Conservation (phyloP, 495 filamentous ascomycete genomes). For the Penicillium pulvis region DNA sequence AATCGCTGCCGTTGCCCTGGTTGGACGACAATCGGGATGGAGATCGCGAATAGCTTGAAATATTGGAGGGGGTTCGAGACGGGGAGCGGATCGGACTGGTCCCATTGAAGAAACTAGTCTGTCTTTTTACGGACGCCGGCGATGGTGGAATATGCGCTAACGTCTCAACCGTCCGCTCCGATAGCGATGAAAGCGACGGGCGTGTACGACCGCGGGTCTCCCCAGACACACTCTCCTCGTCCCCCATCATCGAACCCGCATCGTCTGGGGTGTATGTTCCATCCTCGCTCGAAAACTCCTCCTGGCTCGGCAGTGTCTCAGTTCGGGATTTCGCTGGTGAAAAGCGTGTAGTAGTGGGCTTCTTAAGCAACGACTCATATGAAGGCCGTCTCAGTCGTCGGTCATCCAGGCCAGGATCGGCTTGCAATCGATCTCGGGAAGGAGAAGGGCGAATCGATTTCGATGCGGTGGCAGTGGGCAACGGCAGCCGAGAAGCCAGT, state of each 20-base stretch:
- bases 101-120: constrained; percentile 62
- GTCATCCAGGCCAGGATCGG: constrained; percentile 43
- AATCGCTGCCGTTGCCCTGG: constrained; percentile 32
- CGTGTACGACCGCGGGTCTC: constrained; percentile 39
- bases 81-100: constrained; percentile 59
- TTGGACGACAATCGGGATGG: constrained; percentile 48
- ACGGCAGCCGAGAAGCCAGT: constrained; percentile 42
- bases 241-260: constrained; percentile 19
- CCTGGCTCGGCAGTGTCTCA: constrained; percentile 17
- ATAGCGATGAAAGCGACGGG: constrained; percentile 67
- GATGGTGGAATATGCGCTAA: constrained; percentile 65
- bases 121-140: constrained; percentile 55
- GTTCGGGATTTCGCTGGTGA: constrained; percentile 26
- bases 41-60: constrained; percentile 51
- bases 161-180: constrained; percentile 70
- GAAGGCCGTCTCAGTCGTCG: constrained; percentile 43
- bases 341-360: constrained; percentile 34
- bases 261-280: constrained; percentile 22
- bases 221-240: constrained; percentile 19
- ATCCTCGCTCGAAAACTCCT: constrained; percentile 21
- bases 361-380: constrained; percentile 42
- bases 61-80: constrained; percentile 55
- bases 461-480: constrained; percentile 40
- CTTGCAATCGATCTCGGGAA: constrained; percentile 45
- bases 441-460: constrained; percentile 46